These are phyloP conservation scores for Cutaneotrichosporon arboriforme DNA, from an alignment of 1,284 basidiomycete species.

Conservation along the genomic window DNA sequence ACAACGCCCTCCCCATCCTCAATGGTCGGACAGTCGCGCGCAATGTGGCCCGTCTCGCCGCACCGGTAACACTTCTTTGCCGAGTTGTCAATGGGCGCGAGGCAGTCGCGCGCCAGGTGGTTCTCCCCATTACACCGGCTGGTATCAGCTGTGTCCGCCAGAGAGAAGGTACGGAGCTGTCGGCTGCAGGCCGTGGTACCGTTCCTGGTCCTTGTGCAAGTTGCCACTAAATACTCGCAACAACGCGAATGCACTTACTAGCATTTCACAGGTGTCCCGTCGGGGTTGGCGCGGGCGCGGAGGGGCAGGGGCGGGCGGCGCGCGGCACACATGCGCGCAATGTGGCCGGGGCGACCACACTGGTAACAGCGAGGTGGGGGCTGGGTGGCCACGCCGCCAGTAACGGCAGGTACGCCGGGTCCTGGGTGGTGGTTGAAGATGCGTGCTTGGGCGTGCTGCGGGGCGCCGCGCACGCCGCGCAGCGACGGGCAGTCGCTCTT, in stretches of 20 bases:
- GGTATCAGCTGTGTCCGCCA: not conserved
- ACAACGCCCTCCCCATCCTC: no score
- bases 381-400: no score
- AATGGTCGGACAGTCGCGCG: constrained; percentile 11
- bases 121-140: constrained; percentile 48
- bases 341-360: constrained; percentile 43
- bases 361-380: constrained; percentile 54
- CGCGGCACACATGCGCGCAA: constrained; percentile 36
- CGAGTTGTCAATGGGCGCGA: constrained; percentile 42
- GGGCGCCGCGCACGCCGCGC: constrained; percentile 53
- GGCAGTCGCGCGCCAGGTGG: constrained; percentile 47
- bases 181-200: no score
- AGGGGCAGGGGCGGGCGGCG: constrained; percentile 7
- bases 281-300: constrained; percentile 26
- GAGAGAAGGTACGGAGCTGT: no score
- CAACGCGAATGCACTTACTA: constrained; percentile 32
- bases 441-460: not conserved
- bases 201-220: no score
- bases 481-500: constrained; percentile 79
- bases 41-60: constrained; percentile 46
- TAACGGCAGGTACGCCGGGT: no score
- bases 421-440: no score
- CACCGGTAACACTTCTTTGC: constrained; percentile 48
- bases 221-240: no score
- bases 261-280: constrained; percentile 47